Evolutionary conservation across 73 alveolate genomes (phyloP), one percentile per base, ranked within the genome.

Genomic region (Tetrahymena malaccensis): DNA sequence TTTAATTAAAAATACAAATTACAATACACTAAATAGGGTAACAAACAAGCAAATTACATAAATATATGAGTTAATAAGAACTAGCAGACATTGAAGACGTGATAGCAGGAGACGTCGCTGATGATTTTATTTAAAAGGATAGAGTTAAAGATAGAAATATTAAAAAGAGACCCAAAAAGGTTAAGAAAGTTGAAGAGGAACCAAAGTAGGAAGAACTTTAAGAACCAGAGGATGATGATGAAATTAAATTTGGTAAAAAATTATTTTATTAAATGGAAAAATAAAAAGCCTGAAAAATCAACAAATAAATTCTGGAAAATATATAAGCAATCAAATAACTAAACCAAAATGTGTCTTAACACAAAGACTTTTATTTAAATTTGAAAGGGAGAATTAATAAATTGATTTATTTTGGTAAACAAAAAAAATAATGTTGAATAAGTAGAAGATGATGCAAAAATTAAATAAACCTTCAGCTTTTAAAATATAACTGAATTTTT

Each of bases 201-300:
- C 89, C 89, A 27, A 70, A 70, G 37, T 27, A 27, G 17, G 89
- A 70, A 70, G 89, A 70, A 70, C 89, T 31, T 25, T 31, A 70
- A 70, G 89, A 55, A 94, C 35, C 34, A 43, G 85, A 44, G 15
- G 97, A 89, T 93, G 94, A 57, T 43, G 95, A 95, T 27, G 97
- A 95, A 55, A 95, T 95, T 33, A 56, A 94, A 37, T 35, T 38
- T 95, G 93, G 43, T 89, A 38, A 27, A 22, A 89, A 34, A 43
- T 84, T 35, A 35, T 56, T 25, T 27, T 25, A 55, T 38, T 19
- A 44, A 38, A 4, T 33, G 55, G 9, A 33, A 16, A n/a, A 10
- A 3, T 70, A 33, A 25, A n/a, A 89, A 27, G 93, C 11, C 3
- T 21, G 33, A 33, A 89, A 9, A 27, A 94, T 43, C n/a, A n/a